Conservation (phyloP, 192 early-diverging fungal species). For the Coemansia sp. region DNA sequence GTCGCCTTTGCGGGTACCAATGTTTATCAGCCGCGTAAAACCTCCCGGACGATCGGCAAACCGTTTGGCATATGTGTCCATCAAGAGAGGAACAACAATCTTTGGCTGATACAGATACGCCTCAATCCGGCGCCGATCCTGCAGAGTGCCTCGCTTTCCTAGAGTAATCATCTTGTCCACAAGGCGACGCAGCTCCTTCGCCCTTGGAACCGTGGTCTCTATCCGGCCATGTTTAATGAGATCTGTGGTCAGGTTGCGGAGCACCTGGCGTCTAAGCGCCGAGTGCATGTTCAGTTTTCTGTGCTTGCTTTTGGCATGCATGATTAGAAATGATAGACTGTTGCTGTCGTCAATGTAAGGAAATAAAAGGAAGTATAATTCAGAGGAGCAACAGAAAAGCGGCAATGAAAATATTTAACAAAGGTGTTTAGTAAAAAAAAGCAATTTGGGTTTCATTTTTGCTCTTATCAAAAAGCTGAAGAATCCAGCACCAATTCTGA, state of each 20-base stretch:
- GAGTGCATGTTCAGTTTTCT: conserved; percentile 53
- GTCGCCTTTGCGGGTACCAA: conserved; percentile 79
- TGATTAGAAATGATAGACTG: conserved; percentile 4
- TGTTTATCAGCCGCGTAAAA: conserved; percentile 84
- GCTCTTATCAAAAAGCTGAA: neutral
- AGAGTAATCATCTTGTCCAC: conserved; percentile 90
- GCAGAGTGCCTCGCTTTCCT: conserved; percentile 71
- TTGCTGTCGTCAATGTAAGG: neutral
- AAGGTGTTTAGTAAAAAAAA: neutral
- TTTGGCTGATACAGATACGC: conserved; percentile 67
- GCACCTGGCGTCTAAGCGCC: conserved; percentile 71
- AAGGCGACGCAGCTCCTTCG: conserved; percentile 81
- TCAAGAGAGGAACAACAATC: conserved; percentile 76
- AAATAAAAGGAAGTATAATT: conserved; percentile 5
- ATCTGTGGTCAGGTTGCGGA: conserved; percentile 81
- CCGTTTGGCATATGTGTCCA: conserved; percentile 79
- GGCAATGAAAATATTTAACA: neutral
- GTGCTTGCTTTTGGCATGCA: conserved; percentile 45
- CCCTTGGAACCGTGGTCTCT: conserved; percentile 91
- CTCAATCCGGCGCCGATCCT: conserved; percentile 63
- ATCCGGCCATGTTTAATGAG: conserved; percentile 89
- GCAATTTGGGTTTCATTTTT: neutral
- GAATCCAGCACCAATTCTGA: too few relatives aligned
- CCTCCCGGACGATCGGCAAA: conserved; percentile 79
- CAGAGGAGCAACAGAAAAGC: neutral